Conservation (phyloP, 805 yeast species). For the Ogataea salicorniae region DNA sequence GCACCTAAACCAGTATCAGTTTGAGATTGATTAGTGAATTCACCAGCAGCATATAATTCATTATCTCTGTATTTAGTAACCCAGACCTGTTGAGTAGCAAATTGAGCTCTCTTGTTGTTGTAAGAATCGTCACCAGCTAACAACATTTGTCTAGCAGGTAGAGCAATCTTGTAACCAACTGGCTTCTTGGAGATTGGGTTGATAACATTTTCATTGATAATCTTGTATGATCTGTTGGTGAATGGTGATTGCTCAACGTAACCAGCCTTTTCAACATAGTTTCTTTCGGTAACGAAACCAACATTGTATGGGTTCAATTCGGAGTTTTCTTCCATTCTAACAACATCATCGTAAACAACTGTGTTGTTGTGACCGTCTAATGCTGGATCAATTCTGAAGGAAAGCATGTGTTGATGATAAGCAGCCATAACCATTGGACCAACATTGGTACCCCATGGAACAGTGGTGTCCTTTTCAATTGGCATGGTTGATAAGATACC, state of each 20-base stretch:
- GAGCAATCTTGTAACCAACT: slow-evolving; percentile 67
- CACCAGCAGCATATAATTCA: slow-evolving; percentile 76
- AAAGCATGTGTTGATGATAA: slow-evolving; percentile 75
- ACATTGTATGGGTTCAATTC: slow-evolving; percentile 59
- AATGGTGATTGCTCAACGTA: slow-evolving; percentile 68
- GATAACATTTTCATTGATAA: slow-evolving; percentile 66
- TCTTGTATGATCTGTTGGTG: slow-evolving; percentile 68
- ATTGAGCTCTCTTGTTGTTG: slow-evolving; percentile 67
- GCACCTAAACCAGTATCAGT: slow-evolving; percentile 63
- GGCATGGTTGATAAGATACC: slow-evolving; percentile 86
- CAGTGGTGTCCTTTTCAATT: slow-evolving; percentile 59
- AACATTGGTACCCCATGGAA: slow-evolving; percentile 70
- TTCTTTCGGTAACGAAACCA: slow-evolving; percentile 63
- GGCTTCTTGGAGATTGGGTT: slow-evolving; percentile 67
- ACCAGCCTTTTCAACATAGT: slow-evolving; percentile 65
- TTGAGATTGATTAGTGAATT: slow-evolving; percentile 77
- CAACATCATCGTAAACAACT: slow-evolving; percentile 65
- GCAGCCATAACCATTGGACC: slow-evolving; percentile 82
- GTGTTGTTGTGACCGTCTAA: slow-evolving; percentile 77
- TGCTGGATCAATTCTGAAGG: slow-evolving; percentile 78
- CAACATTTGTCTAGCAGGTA: slow-evolving; percentile 75
- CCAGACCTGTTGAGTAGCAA: slow-evolving; percentile 77
- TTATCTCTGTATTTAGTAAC: slow-evolving; percentile 73
- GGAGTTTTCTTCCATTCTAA: slow-evolving; percentile 51
- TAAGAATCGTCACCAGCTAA: slow-evolving; percentile 58